phyloP scores from a whole-genome alignment of 495 filamentous ascomycete species.

The Tetracladium marchalianum region DNA sequence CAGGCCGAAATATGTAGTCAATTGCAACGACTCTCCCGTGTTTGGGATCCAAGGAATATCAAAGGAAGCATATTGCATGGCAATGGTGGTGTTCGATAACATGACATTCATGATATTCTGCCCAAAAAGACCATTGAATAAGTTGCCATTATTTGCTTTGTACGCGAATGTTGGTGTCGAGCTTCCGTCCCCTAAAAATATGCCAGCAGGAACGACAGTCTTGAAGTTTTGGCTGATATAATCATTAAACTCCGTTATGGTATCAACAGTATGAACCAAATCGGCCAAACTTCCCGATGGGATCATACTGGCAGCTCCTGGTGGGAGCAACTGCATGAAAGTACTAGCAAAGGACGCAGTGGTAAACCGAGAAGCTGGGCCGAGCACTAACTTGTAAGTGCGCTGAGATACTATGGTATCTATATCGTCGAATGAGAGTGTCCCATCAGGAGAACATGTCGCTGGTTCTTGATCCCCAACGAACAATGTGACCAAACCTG shows the following conservation, averaged over 20 bases:
- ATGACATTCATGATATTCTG: constrained; percentile 64
- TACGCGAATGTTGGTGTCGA: constrained; percentile 53
- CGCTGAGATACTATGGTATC: constrained; percentile 27
- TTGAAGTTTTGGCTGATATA: constrained; percentile 50
- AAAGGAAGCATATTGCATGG: constrained; percentile 56
- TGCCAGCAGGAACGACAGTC: constrained; percentile 63
- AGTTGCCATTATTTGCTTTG: constrained; percentile 33
- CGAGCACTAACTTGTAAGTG: constrained; percentile 45
- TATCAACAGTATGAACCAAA: constrained; percentile 44
- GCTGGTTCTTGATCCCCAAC: constrained; percentile 44
- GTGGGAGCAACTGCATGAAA: constrained; percentile 28
- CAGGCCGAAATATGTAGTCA: constrained; percentile 69
- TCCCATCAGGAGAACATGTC: constrained; percentile 46
- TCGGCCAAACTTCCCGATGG: constrained; percentile 9
- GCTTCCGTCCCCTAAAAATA: constrained; percentile 50
- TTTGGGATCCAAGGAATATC: constrained; percentile 54
- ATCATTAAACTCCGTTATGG: constrained; percentile 53
- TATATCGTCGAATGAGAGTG: constrained; percentile 26
- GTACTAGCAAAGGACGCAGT: constrained; percentile 30
- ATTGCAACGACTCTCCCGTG: constrained; percentile 62
- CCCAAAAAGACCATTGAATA: constrained; percentile 50
- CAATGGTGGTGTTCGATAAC: constrained; percentile 55
- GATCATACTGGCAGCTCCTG: constrained; percentile 9
- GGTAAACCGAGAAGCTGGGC: constrained; percentile 44
- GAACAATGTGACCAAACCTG: constrained; percentile 65